Conservation (phyloP, 257 asterid species). For the Plantago major region DNA sequence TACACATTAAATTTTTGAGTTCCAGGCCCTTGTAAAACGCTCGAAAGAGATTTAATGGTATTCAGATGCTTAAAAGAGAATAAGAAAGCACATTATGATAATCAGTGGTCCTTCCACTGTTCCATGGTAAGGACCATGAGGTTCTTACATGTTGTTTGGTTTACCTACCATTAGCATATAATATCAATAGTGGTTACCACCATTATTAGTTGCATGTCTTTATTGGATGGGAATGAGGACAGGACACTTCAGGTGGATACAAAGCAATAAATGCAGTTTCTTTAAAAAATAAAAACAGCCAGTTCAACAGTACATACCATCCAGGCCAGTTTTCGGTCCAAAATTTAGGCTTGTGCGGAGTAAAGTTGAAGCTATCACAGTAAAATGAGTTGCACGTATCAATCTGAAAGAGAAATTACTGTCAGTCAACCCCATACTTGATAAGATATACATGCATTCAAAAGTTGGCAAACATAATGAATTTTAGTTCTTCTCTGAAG, state of each 20-base stretch:
- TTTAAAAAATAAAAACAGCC: slow-evolving; percentile 6
- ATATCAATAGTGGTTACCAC: too few species aligned
- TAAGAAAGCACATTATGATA: too few species aligned
- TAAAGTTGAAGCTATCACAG: slow-evolving; percentile 79
- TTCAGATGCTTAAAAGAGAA: too few species aligned
- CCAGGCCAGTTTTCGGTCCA: slow-evolving; percentile 99
- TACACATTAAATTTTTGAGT: too few species aligned
- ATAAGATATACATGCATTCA: slow-evolving; percentile 6
- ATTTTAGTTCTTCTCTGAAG: slow-evolving; percentile 1
- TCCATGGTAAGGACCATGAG: too few species aligned
- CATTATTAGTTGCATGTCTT: too few species aligned
- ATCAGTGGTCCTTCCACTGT: too few species aligned
- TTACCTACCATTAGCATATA: too few species aligned
- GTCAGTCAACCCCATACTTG: slow-evolving; percentile 15
- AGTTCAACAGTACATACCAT: slow-evolving; percentile 49
- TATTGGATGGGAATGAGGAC: too few species aligned
- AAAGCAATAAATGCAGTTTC: not conserved
- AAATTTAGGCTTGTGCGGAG: slow-evolving; percentile 72
- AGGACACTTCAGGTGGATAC: not conserved
- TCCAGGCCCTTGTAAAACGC: too few species aligned
- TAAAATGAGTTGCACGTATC: slow-evolving; percentile 88
- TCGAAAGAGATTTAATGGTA: too few species aligned
- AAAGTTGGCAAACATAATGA: slow-evolving; percentile 8
- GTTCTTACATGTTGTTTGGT: too few species aligned
- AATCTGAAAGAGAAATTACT: slow-evolving; percentile 45